Conservation (phyloP, 2,329 filamentous ascomycete genomes). For the Monosporascus sp. region DNA sequence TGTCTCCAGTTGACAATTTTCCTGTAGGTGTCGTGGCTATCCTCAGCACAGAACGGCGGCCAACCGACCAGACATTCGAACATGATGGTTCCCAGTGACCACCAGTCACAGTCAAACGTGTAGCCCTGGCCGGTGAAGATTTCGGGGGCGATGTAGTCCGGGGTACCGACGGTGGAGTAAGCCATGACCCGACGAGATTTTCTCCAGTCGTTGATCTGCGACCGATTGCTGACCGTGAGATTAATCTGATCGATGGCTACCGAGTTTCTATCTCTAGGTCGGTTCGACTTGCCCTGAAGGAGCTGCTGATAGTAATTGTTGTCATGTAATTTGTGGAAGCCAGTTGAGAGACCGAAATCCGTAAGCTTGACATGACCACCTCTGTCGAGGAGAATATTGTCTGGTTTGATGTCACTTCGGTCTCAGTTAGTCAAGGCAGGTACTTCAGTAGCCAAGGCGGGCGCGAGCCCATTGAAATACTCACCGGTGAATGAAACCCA, state of each 20-base stretch:
- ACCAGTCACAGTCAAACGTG: constrained; percentile 97
- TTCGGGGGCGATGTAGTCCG: constrained; percentile 97
- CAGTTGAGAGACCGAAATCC: constrained; percentile 95
- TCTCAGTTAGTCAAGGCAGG: background rate
- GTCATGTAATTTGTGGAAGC: constrained; percentile 96
- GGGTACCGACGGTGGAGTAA: constrained; percentile 96
- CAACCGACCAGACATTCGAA: constrained; percentile 98
- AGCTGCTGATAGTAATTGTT: constrained; percentile 98
- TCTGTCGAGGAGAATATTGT: constrained; percentile 94
- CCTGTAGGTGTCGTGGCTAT: constrained; percentile 94
- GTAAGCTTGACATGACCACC: constrained; percentile 97
- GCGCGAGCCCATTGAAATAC: constrained; percentile 23
- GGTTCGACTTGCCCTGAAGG: constrained; percentile 71
- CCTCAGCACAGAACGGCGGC: constrained; percentile 98
- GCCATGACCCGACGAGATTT: constrained; percentile 93
- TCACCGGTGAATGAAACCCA: constrained; percentile 97
- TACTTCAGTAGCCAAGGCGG: background rate
- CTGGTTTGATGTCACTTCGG: constrained; percentile 90
- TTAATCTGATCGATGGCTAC: constrained; percentile 98
- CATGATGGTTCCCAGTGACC: constrained; percentile 98
- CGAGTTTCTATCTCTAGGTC: constrained; percentile 78
- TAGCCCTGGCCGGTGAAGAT: constrained; percentile 97
- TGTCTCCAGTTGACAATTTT: constrained; percentile 99
- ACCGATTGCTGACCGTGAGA: constrained; percentile 92
- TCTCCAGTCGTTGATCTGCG: constrained; percentile 98